Evolutionary conservation across 768 basidiomycete genomes (phyloP).

Genomic region (Serendipita sp.): DNA sequence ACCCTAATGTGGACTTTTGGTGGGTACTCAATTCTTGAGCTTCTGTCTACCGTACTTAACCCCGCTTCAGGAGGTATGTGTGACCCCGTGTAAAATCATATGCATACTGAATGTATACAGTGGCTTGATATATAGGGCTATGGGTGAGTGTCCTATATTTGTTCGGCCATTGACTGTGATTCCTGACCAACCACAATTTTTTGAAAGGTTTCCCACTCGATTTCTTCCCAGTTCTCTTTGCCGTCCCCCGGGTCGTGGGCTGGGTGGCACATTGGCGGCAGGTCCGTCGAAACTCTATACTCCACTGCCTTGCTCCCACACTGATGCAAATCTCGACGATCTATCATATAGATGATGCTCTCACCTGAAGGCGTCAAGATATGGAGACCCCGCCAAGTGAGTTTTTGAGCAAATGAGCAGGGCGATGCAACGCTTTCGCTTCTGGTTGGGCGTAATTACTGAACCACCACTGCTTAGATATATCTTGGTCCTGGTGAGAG

Average conservation of each 20-base stretch:
- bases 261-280: conserved; percentile 91
- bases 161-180: conserved; percentile 4
- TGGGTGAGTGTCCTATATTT: conserved; percentile 37
- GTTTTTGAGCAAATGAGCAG: conserved; percentile 9
- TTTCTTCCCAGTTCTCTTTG: conserved; percentile 88
- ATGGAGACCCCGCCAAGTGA: conserved; percentile 74
- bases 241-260: conserved; percentile 80
- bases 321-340: background rate
- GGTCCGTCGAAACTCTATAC: conserved; percentile 22
- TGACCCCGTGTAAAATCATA: background rate
- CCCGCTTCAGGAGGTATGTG: conserved; percentile 32
- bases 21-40: conserved; percentile 21
- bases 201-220: conserved; percentile 71
- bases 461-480: conserved; percentile 28
- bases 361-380: conserved; percentile 82
- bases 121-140: conserved; percentile 79
- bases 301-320: background rate
- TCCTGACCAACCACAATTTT: background rate
- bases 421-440: background rate
- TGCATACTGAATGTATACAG: conserved; percentile 24
- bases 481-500: conserved; percentile 64
- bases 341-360: conserved; percentile 61
- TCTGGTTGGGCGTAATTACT: too few relatives aligned
- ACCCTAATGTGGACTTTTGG: conserved; percentile 90
- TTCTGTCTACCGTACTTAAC: conserved; percentile 9